These are phyloP conservation scores for Mycena galopus DNA, from an alignment of 768 basidiomycete species.

Conservation along the genomic window DNA sequence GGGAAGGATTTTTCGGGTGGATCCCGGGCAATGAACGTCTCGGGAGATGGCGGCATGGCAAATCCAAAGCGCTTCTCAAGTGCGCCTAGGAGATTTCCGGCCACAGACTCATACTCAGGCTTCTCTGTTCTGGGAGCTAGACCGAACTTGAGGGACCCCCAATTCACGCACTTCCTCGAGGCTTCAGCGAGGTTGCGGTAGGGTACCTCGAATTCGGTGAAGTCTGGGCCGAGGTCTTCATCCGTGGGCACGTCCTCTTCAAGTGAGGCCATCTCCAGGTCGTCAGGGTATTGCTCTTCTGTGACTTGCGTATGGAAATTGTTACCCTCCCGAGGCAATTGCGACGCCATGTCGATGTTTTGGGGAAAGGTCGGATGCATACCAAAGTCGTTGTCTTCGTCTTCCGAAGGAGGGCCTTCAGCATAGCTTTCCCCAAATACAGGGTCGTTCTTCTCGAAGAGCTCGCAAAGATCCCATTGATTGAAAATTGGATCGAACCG, in stretches of 20 bases:
- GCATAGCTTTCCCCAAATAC: not conserved
- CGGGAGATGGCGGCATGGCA: no score
- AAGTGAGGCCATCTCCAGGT: not conserved
- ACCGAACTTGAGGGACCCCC: not conserved
- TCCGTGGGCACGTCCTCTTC: not conserved
- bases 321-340: not conserved
- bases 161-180: not conserved
- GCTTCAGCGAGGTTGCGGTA: not conserved
- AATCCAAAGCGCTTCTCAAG: no score
- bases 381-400: not conserved
- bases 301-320: not conserved
- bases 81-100: not conserved
- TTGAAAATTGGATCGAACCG: not conserved
- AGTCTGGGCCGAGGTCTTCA: not conserved
- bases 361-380: not conserved
- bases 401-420: not conserved
- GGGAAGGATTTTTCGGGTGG: no score
- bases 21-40: no score
- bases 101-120: not conserved
- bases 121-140: not conserved
- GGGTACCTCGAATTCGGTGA: not conserved
- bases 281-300: not conserved
- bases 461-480: conserved; percentile 9
- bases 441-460: not conserved
- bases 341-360: not conserved